These are phyloP conservation scores for Botrytis elliptica DNA, from an alignment of 2,329 filamentous ascomycete species.

Conservation along the genomic window DNA sequence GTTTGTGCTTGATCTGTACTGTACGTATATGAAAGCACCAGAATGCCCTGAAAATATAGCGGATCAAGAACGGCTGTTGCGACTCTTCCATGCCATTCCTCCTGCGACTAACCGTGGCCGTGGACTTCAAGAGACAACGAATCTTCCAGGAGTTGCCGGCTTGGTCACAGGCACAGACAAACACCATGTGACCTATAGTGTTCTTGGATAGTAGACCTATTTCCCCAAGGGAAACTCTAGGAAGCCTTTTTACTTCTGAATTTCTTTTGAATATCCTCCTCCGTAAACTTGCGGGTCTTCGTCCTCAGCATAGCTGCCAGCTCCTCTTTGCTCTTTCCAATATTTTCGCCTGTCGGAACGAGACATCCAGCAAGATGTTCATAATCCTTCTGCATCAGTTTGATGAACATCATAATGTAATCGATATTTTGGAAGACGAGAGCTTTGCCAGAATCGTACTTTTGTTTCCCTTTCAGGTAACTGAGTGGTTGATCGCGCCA, in stretches of 20 bases:
- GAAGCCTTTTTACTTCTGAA: conserved; percentile 37
- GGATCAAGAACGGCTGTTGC: background rate
- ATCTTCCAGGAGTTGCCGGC: background rate
- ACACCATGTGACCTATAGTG: background rate
- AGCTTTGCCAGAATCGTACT: conserved; percentile 65
- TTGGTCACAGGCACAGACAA: background rate
- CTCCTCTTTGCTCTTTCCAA: conserved; percentile 62
- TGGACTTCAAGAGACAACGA: background rate
- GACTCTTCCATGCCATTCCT: background rate
- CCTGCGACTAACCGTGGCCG: background rate
- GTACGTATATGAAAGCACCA: background rate
- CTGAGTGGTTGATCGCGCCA: conserved; percentile 78
- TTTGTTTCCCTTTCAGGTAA: conserved; percentile 67
- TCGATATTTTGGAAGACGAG: conserved; percentile 81
- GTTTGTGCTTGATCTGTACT: background rate
- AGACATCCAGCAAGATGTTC: conserved; percentile 65
- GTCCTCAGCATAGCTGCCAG: conserved; percentile 60
- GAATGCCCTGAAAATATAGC: background rate
- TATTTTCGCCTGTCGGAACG: conserved; percentile 72
- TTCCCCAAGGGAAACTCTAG: background rate
- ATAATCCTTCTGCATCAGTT: conserved; percentile 70
- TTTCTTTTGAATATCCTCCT: conserved; percentile 62
- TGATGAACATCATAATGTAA: conserved; percentile 72
- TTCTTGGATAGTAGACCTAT: background rate
- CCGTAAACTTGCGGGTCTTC: conserved; percentile 64